Percentiles rank a stretch among this genome's conserved stretches.
These are phyloP conservation scores for Phytophthora ramorum DNA, from an alignment of 352 stramenopile species.

Conservation along the genomic window DNA sequence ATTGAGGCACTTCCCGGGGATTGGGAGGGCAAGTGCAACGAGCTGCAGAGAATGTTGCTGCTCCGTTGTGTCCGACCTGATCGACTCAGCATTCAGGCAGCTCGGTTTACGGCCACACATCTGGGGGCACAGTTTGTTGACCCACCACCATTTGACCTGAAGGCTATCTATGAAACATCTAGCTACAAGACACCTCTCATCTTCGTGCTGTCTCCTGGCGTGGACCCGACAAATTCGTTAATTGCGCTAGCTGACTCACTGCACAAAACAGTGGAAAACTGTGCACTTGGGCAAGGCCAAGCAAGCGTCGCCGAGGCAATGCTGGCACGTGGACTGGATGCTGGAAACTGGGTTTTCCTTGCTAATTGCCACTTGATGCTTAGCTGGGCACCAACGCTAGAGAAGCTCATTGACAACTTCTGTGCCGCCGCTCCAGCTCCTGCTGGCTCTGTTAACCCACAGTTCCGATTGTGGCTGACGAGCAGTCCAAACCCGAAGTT, in stretches of 20 bases:
- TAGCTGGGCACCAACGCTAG: conserved; percentile 94
- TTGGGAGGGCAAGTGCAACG: conserved; percentile 93
- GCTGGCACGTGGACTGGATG: conserved; percentile 84
- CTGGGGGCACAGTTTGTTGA: conserved; percentile 94
- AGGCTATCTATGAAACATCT: conserved; percentile 90
- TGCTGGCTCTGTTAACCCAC: conserved; percentile 65
- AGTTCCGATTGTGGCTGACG: conserved; percentile 95
- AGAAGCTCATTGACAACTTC: conserved; percentile 95
- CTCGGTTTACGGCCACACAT: conserved; percentile 91
- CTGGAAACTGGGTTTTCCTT: conserved; percentile 95
- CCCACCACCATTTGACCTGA: conserved; percentile 93
- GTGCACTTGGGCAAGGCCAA: conserved; percentile 94
- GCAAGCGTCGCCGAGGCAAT: conserved; percentile 91
- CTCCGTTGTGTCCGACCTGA: conserved; percentile 93
- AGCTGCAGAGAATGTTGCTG: conserved; percentile 95
- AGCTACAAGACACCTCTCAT: conserved; percentile 93
- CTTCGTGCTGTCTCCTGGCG: conserved; percentile 95
- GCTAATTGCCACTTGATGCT: conserved; percentile 97
- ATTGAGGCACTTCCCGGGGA: conserved; percentile 91
- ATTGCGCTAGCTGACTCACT: conserved; percentile 86
- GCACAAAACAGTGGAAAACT: conserved; percentile 91
- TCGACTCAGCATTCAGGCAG: conserved; percentile 91
- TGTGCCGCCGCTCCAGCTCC: conserved; percentile 55
- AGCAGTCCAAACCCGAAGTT: conserved; percentile 95
- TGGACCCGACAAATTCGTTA: conserved; percentile 94